Evolutionary conservation across 2,329 filamentous ascomycete species (phyloP), one percentile per base, ranked within the genome.

Genomic region (Madurella mycetomatis): DNA sequence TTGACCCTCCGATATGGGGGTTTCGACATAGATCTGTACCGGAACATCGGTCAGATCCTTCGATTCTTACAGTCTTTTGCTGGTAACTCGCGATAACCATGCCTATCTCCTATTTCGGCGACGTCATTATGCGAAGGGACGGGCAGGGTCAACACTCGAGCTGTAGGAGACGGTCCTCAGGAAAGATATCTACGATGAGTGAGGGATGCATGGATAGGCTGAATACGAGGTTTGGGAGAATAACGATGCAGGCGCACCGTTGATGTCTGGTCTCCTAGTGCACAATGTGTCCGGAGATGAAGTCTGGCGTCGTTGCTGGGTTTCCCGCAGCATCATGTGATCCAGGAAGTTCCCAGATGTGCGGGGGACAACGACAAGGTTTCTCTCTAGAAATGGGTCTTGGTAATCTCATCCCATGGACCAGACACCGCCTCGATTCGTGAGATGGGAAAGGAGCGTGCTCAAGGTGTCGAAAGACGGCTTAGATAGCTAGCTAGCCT

Each of bases 41-140:
- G 34, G 4, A 11, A 15, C 53, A 45, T 41, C 49, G 40, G 8
- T 37, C 31, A 37, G 41, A 31, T 18, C 49, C 41, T 60, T 60
- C 57, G 39, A 41, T 58, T 58, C 57, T 55, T 49, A 49, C 50
- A 39, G 42, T 54, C 54, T 34, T 52, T 58, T 47, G 49, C 47
- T 47, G 53, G 34, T 12, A 25, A 45, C 49, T 43, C 44, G 49
- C n/a, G 43, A 51, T 43, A 47, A 51, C 17, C 32, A 34, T 13
- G 19, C 40, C 18, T 19, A 11, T 34, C n/a, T n/a, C 42, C 48
- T 47, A 45, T 46, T 44, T 17, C 16, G 32, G n/a, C 18, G 40
- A 8, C 47, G 17, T 34, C 47, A 44, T 45, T 53, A 49, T 44
- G 54, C 51, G 57, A 51, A 51, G 57, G 47, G 53, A 57, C 59